Evolutionary conservation across 1,284 basidiomycete species (phyloP), one percentile per base, ranked within the genome.

Genomic region (Irpex rosettiformis): DNA sequence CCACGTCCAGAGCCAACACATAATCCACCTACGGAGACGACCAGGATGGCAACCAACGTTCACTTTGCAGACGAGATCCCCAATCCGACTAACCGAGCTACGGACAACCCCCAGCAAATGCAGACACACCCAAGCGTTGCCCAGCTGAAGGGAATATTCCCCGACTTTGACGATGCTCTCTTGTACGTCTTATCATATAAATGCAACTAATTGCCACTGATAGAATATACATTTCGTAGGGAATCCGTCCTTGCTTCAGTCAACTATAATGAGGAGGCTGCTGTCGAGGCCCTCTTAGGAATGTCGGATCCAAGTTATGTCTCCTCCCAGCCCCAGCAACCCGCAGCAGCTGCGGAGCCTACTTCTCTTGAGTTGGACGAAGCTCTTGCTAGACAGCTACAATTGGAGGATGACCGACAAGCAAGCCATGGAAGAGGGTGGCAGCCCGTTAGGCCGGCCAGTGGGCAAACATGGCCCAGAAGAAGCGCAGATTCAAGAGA

Each of bases 291-390:
- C 0, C 74, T 93, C 16, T 79, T 93, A 6, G 86, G 85, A 7
- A 93, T 93, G 90, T 90, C 79, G 69, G 91, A 93, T 73, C 91
- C 90, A 1, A 79, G 85, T 4, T 91, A 88, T 67, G 77, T 78
- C 24, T 72, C 79, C 0, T 62, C 69, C 10, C 60, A 65, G n/a
- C 40, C 10, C 33, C 33, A 40, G 22, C 28, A 27, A 21, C 13
- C 55, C 16, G 37, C 52, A 16, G 45, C 21, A 18, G n/a, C 27
- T 18, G 43, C 43, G 58, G 60, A 53, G 55, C 52, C 60, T 48
- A 24, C 60, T 49, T 29, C 57, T 5, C 48, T 66, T 11, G 85
- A 88, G 1, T 75, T 91, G 3, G 89, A 92, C 66, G 90, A 89
- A 67, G 82, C 90, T 64, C 77, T 91, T 58, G 90, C 90, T 2